Base-by-base conservation (phyloP, 192 early-diverging fungal genomes). In the Coemansia sp. region DNA sequence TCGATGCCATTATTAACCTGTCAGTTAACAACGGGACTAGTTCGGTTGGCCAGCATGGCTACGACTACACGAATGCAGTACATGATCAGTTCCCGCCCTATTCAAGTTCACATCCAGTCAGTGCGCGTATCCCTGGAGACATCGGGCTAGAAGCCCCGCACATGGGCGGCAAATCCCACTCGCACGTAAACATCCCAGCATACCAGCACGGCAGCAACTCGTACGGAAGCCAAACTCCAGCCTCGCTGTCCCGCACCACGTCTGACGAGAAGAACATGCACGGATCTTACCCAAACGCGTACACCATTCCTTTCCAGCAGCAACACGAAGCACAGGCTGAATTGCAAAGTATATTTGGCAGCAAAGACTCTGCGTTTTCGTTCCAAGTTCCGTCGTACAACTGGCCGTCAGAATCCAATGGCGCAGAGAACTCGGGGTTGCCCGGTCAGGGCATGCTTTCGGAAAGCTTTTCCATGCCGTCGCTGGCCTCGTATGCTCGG, bases 1-100 rank as follows among this genome's bases (percentile, higher is more conserved):
- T 68, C 1, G 75, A 78, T 14, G 70, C 65, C 39, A 78, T 78
- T 47, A 54, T 72, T 11, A 78, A 78, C 32, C 39, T 78, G 32
- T 68, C 75, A 4, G 70, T 78, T 53, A 59, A 68, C 11, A 69
- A 35, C 7, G 56, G 56, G 11, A 11, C 23, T 11, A 24, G 19
- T 20, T 26, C 52, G 1, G 12, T 23, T 3, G 23, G 19, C 11
- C 52, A 54, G 2, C 12, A 12, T 10, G 52, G 23, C 14, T 54
- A 54, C 26, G 23, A 12, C 2, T 54, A 54, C 16, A 23, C 29
- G 22, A 22, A 54, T 54, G 10, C 26, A 22, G 26, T 27, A 14
- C 14, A 16, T 26, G 26, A 29, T 3, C 26, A 29, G 12, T 24
- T 45, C 12, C 22, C 23, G 24, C 26, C 14, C 52, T 54, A 54